Evolutionary conservation across 345 rosid species (phyloP), one percentile per base, ranked within the genome.

Genomic region (Chamaenerion angustifolium): DNA sequence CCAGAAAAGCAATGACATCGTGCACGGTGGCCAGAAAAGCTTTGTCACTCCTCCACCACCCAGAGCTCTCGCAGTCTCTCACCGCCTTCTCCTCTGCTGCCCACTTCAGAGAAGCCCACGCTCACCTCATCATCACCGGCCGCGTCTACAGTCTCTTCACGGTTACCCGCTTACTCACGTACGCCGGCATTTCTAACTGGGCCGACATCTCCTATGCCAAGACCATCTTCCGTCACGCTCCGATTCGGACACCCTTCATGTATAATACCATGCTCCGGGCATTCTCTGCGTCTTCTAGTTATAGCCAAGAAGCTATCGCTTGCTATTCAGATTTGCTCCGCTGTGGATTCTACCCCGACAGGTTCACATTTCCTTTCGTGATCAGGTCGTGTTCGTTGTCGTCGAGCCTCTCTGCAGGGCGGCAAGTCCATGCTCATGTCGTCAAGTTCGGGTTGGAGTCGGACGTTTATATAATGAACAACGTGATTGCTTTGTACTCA

Each of bases 81-180:
- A 17, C 49, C 25, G 56, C 55, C 44, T 58, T 58, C 54, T 4
- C 56, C 0, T 18, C 55, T 4, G 47, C 46, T 12, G 43, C 56
- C 56, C 62, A 58, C 47, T 43, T 58, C 56, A 58, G 16, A 47
- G 55, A 58, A 51, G 48, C 48, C 49, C 62, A 58, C 37, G 56
- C 56, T 43, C 55, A 58, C 42, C 50, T 50, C 31, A n/a, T 50
- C 44, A 48, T 51, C 56, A 11, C 62, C 31, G 62, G 56, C 47
- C 49, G 15, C 42, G 9, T 42, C 16, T 43, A 18, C n/a, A 44
- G 19, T 45, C 55, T 58, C 56, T 50, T 58, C 56, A 58, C 56
- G 10, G 15, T 55, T 49, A 31, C 62, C 27, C 56, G 62, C 43
- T 48, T 58, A 11, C 56, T 58, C 48, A 55, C 62, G 13, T 43